Conservation (phyloP, 2,329 filamentous ascomycete genomes). For the Ceratocystis albifundus region DNA sequence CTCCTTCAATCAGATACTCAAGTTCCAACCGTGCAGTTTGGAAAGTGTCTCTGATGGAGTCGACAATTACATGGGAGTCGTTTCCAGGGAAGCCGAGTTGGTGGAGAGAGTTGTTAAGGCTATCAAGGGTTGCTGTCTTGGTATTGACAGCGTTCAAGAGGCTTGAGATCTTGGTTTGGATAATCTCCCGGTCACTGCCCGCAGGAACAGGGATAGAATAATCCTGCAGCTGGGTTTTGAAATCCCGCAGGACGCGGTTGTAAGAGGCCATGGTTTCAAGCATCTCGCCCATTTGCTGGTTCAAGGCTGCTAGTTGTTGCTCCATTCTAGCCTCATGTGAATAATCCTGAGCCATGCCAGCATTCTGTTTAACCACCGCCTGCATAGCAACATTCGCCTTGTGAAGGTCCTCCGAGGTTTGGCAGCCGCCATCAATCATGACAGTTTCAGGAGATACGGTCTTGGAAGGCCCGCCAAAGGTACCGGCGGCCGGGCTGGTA, state of each 20-base stretch:
- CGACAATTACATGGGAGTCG: conserved; percentile 40
- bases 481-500: conserved; percentile 37
- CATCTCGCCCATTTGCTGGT: conserved; percentile 39
- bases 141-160: conserved; percentile 40
- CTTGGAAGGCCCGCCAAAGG: conserved; percentile 5
- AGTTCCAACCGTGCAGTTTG: conserved; percentile 48
- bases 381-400: conserved; percentile 15
- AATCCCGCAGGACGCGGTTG: not conserved
- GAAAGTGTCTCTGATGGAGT: conserved; percentile 39
- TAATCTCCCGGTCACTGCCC: conserved; percentile 7
- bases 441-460: not conserved
- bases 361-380: not conserved
- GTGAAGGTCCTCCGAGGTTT: conserved; percentile 7
- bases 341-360: not conserved
- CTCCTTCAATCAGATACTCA: conserved; percentile 50
- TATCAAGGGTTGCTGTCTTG: conserved; percentile 37
- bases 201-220: conserved; percentile 20
- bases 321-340: conserved; percentile 29
- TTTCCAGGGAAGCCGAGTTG: conserved; percentile 41
- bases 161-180: conserved; percentile 36
- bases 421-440: conserved; percentile 6
- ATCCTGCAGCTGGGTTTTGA: conserved; percentile 31
- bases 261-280: conserved; percentile 34
- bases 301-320: conserved; percentile 39
- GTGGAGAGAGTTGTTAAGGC: conserved; percentile 37